phyloP scores from a whole-genome alignment of 163 green algal species.

The Chlamydomonas reinhardtii region DNA sequence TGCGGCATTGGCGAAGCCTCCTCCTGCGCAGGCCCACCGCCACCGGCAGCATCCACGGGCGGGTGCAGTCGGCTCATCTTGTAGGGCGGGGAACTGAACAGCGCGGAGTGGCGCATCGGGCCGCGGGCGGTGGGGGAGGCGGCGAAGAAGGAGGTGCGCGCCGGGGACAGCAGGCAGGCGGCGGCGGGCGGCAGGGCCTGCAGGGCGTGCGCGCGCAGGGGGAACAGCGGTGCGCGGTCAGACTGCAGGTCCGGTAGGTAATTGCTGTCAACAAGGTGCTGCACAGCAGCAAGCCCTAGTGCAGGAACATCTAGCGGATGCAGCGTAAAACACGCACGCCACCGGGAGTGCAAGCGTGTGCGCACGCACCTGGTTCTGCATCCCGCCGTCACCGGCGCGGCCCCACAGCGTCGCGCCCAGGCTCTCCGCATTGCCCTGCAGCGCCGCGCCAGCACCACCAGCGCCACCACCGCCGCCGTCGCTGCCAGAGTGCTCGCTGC shows the following conservation, averaged over 20 bases:
- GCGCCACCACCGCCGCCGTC: background rate
- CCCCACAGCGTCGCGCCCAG: conserved; percentile 12
- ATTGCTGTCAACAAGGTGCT: too few relatives aligned
- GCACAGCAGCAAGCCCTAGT: too few relatives aligned
- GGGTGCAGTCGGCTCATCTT: conserved; percentile 13
- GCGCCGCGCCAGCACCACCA: background rate
- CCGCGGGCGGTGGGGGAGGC: conserved; percentile 8
- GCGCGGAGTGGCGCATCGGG: conserved; percentile 9
- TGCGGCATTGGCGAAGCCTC: too few relatives aligned
- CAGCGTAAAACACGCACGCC: too few relatives aligned
- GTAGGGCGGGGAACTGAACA: conserved; percentile 30
- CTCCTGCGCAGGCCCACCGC: background rate
- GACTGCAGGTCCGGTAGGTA: too few relatives aligned
- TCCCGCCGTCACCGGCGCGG: background rate
- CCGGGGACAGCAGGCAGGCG: conserved; percentile 33
- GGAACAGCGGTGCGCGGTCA: too few relatives aligned
- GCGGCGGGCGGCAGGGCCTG: conserved; percentile 25
- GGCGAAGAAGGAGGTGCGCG: background rate
- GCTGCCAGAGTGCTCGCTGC: background rate
- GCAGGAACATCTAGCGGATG: too few relatives aligned
- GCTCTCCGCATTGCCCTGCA: conserved; percentile 6
- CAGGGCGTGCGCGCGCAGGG: background rate
- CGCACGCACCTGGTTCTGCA: background rate
- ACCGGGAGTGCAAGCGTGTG: background rate
- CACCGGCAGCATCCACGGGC: background rate